These are phyloP conservation scores for Cryphonectria parasitica DNA, from an alignment of 2,329 filamentous ascomycete species.

Conservation along the genomic window DNA sequence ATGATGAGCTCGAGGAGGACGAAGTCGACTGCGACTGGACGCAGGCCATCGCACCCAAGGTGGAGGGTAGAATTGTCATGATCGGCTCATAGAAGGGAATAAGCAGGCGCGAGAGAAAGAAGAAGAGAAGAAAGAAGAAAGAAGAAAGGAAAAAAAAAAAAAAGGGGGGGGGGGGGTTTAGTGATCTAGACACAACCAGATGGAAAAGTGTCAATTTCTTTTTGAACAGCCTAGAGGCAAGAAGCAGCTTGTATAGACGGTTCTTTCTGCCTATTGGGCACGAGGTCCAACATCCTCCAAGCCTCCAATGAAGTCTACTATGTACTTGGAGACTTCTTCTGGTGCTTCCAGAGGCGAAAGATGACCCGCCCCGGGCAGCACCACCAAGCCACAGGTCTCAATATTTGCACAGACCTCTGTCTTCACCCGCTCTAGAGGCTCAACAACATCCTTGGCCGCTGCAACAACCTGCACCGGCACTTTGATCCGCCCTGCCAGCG, in stretches of 20 bases:
- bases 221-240: background rate
- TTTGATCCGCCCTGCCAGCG: conserved; percentile 29
- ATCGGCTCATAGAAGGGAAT: conserved; percentile 32
- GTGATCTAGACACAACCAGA: background rate
- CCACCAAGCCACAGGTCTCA: conserved; percentile 21
- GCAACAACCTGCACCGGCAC: conserved; percentile 35
- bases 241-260: background rate
- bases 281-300: background rate
- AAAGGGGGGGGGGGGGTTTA: no score
- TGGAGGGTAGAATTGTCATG: conserved; percentile 75
- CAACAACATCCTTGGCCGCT: conserved; percentile 40
- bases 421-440: conserved; percentile 38
- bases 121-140: no score
- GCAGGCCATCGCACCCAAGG: conserved; percentile 72
- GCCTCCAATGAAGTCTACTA: conserved; percentile 33
- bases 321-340: conserved; percentile 15
- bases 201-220: background rate
- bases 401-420: conserved; percentile 33
- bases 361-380: conserved; percentile 30
- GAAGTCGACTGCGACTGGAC: conserved; percentile 76
- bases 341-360: conserved; percentile 28
- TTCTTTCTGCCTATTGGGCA: background rate
- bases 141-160: no score
- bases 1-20: conserved; percentile 60
- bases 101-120: background rate